Evolutionary conservation across 106 monocot species (phyloP).

Genomic region (Dendrobium huoshanense): DNA sequence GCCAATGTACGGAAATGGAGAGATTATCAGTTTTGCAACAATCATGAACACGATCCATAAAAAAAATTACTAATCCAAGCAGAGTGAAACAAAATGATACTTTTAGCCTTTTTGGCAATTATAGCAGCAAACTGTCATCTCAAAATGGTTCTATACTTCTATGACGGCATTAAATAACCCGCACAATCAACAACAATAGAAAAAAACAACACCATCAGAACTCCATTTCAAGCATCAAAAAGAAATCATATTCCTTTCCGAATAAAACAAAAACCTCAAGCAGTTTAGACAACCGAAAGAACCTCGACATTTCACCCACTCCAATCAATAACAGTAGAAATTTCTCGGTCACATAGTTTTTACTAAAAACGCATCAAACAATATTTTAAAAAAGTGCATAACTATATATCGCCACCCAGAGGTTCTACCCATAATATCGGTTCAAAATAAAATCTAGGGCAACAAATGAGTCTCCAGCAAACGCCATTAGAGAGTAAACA

Average conservation of each 20-base stretch:
- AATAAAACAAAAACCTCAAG: background rate
- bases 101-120: background rate
- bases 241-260: background rate
- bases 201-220: background rate
- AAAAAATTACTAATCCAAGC: background rate
- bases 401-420: background rate
- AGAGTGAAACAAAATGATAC: constrained; percentile 1
- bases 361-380: background rate
- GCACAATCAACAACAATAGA: background rate
- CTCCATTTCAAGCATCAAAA: background rate
- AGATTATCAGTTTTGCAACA: background rate
- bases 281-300: background rate
- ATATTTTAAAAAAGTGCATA: background rate
- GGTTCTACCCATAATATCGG: background rate
- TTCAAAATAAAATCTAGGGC: background rate
- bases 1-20: background rate
- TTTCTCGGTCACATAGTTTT: background rate
- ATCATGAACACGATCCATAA: background rate
- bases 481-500: background rate
- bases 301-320: background rate
- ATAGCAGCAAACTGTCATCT: background rate
- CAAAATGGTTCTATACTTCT: background rate
- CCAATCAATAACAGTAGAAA: background rate
- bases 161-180: background rate
- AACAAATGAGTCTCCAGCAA: background rate